Evolutionary conservation across 2,329 filamentous ascomycete genomes (phyloP), one percentile per base, ranked within the genome.

Genomic region (Scytalidium lignicola): DNA sequence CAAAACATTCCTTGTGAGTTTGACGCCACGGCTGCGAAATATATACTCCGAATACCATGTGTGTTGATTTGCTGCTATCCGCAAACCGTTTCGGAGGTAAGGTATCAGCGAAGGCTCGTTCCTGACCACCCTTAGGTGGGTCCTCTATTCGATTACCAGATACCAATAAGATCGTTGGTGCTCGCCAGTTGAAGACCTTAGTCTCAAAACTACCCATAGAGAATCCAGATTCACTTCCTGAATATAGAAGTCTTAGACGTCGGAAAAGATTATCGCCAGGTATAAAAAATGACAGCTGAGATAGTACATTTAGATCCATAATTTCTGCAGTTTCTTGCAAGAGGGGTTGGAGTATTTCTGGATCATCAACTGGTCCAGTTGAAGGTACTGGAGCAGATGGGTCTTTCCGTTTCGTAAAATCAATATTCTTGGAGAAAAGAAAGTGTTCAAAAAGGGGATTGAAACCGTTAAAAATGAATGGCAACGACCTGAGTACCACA

Each of bases 181-280:
- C 85, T 40, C 79, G 74, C 86, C 86, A 90, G 63, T 90, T 86
- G 67, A 90, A 86, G 2, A 88, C 82, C 57, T 83, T 84, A 18
- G 82, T 78, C 62, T 89, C 83, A 54, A 90, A 89, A 48, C 82
- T 85, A 19, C 86, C 85, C 80, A 90, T 85, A 18, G 84, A 88
- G 66, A 89, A 90, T 4, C 86, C 86, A 12, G 84, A 80, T 21
- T 81, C 78, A 43, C 78, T 82, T 4, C 86, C 86, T 1, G 82
- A 84, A 62, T 90, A 90, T 0, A 90, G 71, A 2, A 82, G 74
- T 1, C 84, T 78, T 2, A 90, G 70, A 2, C 80, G 74, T 10
- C 80, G 73, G 62, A 89, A 90, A 4, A 90, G 72, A 2, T 77
- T 75, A 3, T 72, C 72, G 6, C 82, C 80, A 1, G 80, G 79